These are phyloP conservation scores for Monosporascus cannonballus DNA, from an alignment of 2,329 filamentous ascomycete genomes.

Conservation along the genomic window DNA sequence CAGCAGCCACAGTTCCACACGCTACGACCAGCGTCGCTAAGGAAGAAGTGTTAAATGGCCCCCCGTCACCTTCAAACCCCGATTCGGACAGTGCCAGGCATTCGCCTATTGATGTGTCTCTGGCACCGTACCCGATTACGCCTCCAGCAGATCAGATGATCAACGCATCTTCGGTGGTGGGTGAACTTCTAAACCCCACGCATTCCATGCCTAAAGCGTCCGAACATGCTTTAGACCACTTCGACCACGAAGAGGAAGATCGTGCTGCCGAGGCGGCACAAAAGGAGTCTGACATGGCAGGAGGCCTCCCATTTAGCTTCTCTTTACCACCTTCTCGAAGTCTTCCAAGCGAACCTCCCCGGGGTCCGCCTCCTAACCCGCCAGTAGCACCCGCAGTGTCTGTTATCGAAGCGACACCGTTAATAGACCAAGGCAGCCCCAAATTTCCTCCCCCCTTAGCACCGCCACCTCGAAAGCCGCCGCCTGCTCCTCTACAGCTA, in stretches of 20 bases:
- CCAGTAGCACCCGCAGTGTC: constrained; percentile 35
- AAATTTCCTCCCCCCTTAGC: constrained; percentile 49
- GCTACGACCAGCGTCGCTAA: constrained; percentile 24
- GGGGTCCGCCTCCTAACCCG: constrained; percentile 45
- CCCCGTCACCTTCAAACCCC: constrained; percentile 41
- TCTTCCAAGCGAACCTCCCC: constrained; percentile 46
- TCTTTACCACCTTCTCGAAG: constrained; percentile 51
- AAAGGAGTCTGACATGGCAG: constrained; percentile 38
- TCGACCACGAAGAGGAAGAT: constrained; percentile 49
- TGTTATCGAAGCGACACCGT: constrained; percentile 37
- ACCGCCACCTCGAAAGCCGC: constrained; percentile 68
- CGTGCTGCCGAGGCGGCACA: constrained; percentile 38
- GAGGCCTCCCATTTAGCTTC: constrained; percentile 44
- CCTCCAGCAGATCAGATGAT: constrained; percentile 49
- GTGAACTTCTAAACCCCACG: constrained; percentile 48
- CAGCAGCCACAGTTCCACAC: constrained; percentile 14
- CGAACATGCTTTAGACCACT: constrained; percentile 53
- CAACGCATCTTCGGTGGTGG: constrained; percentile 36
- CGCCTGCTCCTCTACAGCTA: constrained; percentile 78
- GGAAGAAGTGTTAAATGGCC: constrained; percentile 28
- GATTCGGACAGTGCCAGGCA: constrained; percentile 46
- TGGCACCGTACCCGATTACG: constrained; percentile 61
- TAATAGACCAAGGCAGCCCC: constrained; percentile 37
- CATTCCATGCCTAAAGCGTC: constrained; percentile 55
- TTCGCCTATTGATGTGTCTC: constrained; percentile 52